Base-by-base conservation (phyloP, 2,329 filamentous ascomycete species). In the Clarireedia paspali region DNA sequence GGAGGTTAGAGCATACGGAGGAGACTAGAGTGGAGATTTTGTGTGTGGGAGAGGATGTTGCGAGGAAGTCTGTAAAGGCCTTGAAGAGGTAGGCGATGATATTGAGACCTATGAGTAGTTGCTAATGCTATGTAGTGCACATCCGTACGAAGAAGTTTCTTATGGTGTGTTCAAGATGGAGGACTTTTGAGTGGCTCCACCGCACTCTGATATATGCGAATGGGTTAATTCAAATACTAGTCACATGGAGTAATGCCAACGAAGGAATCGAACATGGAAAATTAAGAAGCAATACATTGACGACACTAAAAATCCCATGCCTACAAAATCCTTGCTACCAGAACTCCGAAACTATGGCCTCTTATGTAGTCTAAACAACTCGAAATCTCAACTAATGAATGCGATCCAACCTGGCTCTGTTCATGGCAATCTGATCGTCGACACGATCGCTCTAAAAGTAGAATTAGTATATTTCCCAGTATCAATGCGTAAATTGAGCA, bases 341-440 rank as follows among this genome's bases (percentile, higher is more conserved):
- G 14, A 47, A 47, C 24, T 47, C 44, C 44, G 15, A 26, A 23
- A 47, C 44, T 15, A 27, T 47, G 10, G 44, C 26, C 20, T 15
- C 23, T 24, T 47, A 26, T 24, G 23, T 24, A 26, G 26, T 47
- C 44, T 24, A 47, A 24, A 23, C 20, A 47, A 47, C 9, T 45
- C 47, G 20, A 50, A 50, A 50, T 20, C 4, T 39, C 56, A 40
- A 49, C 60, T 55, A 69, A 39, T 63, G 61, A 20, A 69, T 68
- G 10, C 67, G 66, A 50, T 68, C 67, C 56, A 69, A 59, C 56
- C 66, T 66, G 30, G 85, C 83, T 62, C 87, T 79, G 75, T 91
- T 91, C 80, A 89, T 83, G 57, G 83, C 83, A 65, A 92, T 88
- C 67, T 87, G 82, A 63, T 92, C 88, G 70, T 91, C 88, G 63